Percentiles rank a stretch among this genome's conserved stretches.
Conservation (phyloP, 345 rosid species). For the Acer campestre region DNA sequence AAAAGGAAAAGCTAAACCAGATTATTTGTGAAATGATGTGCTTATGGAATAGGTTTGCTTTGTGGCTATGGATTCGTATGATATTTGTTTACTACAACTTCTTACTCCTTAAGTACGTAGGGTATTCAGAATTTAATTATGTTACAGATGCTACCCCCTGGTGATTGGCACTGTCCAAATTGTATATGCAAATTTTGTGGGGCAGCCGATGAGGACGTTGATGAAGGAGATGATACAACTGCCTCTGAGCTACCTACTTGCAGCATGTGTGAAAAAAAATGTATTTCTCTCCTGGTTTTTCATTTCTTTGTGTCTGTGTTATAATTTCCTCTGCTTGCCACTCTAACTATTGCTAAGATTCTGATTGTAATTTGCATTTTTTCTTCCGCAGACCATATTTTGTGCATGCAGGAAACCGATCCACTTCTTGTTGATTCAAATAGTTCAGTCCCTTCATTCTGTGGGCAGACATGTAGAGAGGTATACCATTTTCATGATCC, state of each 20-base stretch:
- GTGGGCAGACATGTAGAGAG: slow-evolving; percentile 81
- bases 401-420: slow-evolving; percentile 59
- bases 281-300: slow-evolving; percentile 40
- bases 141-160: slow-evolving; percentile 80
- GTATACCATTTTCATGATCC: slow-evolving; percentile 37
- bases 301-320: slow-evolving; percentile 12
- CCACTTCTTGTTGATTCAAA: slow-evolving; percentile 36
- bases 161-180: slow-evolving; percentile 93
- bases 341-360: slow-evolving; percentile 12
- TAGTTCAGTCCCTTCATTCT: slow-evolving; percentile 50
- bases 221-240: slow-evolving; percentile 35
- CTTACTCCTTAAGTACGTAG: not conserved
- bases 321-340: slow-evolving; percentile 9
- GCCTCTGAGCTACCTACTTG: slow-evolving; percentile 41
- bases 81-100: not conserved
- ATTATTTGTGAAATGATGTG: not conserved
- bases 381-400: slow-evolving; percentile 64
- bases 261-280: slow-evolving; percentile 82
- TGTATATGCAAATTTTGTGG: slow-evolving; percentile 95
- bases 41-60: slow-evolving; percentile 6
- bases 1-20: not conserved
- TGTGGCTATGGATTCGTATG: not conserved
- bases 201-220: slow-evolving; percentile 38
- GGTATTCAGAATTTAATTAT: slow-evolving; percentile 3
- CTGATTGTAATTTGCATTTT: slow-evolving; percentile 20